Conservation (phyloP, 805 yeast species). For the Suhomyces faveliae region DNA sequence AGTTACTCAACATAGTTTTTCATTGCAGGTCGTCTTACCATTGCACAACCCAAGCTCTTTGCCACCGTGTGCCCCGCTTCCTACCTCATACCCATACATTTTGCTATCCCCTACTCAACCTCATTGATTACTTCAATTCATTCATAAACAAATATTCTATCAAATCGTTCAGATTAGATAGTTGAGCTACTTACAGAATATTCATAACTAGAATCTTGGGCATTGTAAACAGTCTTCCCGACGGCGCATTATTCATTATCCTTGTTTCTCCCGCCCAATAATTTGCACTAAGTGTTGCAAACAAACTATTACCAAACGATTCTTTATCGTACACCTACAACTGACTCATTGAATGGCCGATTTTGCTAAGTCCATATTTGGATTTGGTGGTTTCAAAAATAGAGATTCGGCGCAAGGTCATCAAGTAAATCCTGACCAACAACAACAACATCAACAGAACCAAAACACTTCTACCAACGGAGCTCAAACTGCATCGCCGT, state of each 20-base stretch:
- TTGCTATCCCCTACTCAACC: neutral
- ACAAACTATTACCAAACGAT: neutral
- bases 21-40: neutral
- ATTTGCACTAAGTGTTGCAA: neutral
- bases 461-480: neutral
- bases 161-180: neutral
- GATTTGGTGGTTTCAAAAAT: conserved; percentile 36
- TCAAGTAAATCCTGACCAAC: conserved; percentile 1
- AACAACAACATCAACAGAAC: conserved; percentile 1
- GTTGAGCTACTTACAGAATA: neutral
- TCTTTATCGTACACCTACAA: neutral
- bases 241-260: neutral
- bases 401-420: conserved; percentile 18
- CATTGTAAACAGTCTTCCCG: neutral
- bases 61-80: neutral
- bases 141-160: neutral
- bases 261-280: neutral
- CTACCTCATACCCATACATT: neutral
- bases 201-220: neutral
- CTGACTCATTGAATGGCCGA: conserved; percentile 34
- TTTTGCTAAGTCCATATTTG: conserved; percentile 45
- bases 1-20: neutral
- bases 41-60: neutral
- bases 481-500: conserved; percentile 1
- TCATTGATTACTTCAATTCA: neutral